A percentile compares a stretch with the other conserved stretches of the same genome.
Conservation (phyloP, 495 filamentous ascomycete genomes). For the Aspergillus ellipticus region DNA sequence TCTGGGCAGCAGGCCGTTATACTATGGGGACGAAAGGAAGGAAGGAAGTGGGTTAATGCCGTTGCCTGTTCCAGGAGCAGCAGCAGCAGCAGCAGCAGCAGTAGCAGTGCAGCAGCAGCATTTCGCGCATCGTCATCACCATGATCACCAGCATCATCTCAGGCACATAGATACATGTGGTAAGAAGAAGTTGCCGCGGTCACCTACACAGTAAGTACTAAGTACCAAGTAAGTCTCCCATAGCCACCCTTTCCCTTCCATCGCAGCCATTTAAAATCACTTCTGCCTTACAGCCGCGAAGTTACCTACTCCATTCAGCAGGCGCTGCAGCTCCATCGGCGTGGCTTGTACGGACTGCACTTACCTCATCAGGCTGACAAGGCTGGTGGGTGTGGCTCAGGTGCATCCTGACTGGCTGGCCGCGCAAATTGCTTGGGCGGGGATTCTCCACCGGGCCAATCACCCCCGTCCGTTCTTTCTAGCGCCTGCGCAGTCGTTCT, state of each 20-base stretch:
- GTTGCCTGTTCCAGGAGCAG: constrained; percentile 3
- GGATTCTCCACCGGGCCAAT: constrained; percentile 9
- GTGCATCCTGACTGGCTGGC: neutral
- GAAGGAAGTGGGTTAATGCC: neutral
- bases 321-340: neutral
- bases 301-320: neutral
- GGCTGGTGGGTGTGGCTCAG: constrained; percentile 11
- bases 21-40: neutral
- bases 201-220: no score
- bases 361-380: neutral
- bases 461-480: constrained; percentile 7
- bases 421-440: constrained; percentile 4
- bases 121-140: neutral
- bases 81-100: neutral
- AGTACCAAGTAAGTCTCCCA: no score
- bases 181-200: no score
- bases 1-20: neutral
- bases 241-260: neutral
- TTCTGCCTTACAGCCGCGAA: neutral
- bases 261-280: neutral
- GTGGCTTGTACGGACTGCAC: neutral
- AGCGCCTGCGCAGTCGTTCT: constrained; percentile 11
- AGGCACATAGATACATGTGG: no score
- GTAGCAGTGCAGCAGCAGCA: neutral
- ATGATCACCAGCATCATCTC: neutral